These are phyloP conservation scores for Lobulomyces angularis DNA, from an alignment of 192 early-diverging fungal genomes.

Conservation along the genomic window DNA sequence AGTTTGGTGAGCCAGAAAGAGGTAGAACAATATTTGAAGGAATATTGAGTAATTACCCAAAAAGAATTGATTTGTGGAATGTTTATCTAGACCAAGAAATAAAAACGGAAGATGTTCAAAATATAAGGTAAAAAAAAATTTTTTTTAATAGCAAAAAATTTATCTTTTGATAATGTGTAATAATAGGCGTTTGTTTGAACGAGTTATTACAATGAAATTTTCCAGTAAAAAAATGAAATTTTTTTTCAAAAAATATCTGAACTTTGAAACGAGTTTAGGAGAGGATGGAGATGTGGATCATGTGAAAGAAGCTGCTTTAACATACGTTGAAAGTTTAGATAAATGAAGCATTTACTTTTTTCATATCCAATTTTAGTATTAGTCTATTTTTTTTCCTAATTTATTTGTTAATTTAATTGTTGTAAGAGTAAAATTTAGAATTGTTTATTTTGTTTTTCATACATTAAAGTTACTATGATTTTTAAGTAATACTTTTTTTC, in stretches of 20 bases:
- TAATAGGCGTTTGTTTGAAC: conserved; percentile 65
- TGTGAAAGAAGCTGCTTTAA: conserved; percentile 77
- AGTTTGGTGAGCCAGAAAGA: conserved; percentile 89
- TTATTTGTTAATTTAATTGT: too few species aligned
- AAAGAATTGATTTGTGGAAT: conserved; percentile 89
- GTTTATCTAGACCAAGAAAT: conserved; percentile 97
- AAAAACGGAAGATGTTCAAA: conserved; percentile 51
- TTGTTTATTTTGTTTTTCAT: too few species aligned
- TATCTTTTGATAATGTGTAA: background rate
- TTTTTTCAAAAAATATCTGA: conserved; percentile 96
- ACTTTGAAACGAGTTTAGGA: conserved; percentile 84
- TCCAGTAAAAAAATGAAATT: conserved; percentile 99
- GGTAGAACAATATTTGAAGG: conserved; percentile 97
- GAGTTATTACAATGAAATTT: conserved; percentile 74
- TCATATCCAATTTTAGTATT: too few species aligned
- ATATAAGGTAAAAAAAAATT: conserved; percentile 36
- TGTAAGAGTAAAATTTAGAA: too few species aligned
- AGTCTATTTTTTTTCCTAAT: too few species aligned
- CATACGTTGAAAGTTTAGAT: conserved; percentile 79
- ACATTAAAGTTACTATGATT: too few species aligned
- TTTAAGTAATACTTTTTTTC: too few species aligned
- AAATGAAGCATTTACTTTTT: too few species aligned
- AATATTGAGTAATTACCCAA: conserved; percentile 82
- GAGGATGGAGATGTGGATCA: conserved; percentile 63
- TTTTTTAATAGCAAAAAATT: conserved; percentile 3